phyloP scores from a whole-genome alignment of 345 rosid genomes.

The Cardiospermum halicacabum region DNA sequence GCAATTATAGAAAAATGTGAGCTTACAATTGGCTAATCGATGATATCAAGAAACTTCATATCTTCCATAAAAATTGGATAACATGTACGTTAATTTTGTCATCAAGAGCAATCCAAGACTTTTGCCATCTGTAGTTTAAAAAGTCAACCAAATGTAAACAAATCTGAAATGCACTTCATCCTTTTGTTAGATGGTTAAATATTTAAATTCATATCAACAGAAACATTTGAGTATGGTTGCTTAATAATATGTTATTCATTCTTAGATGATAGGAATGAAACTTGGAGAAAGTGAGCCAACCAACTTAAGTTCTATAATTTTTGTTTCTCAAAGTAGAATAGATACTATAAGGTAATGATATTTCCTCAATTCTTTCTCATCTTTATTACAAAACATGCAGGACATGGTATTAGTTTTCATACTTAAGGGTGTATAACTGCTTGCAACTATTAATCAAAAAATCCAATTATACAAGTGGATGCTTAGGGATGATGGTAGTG shows the following conservation, averaged over 20 bases:
- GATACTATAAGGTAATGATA: background rate
- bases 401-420: constrained; percentile 84
- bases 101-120: constrained; percentile 91
- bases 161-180: constrained; percentile 72
- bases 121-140: constrained; percentile 81
- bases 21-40: constrained; percentile 90
- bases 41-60: constrained; percentile 97
- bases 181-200: constrained; percentile 83
- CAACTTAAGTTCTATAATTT: constrained; percentile 41
- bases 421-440: constrained; percentile 81
- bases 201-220: constrained; percentile 73
- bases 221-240: constrained; percentile 81
- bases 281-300: constrained; percentile 86
- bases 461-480: constrained; percentile 93
- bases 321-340: background rate
- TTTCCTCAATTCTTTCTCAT: background rate
- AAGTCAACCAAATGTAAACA: constrained; percentile 63
- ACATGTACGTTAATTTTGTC: constrained; percentile 85
- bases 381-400: constrained; percentile 26
- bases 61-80: constrained; percentile 87
- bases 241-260: constrained; percentile 90
- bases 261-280: constrained; percentile 62
- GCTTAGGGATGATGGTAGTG: constrained; percentile 83
- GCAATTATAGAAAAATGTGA: constrained; percentile 94
- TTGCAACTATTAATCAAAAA: constrained; percentile 89